Percentiles rank a stretch among this genome's conserved stretches.
phyloP scores from a whole-genome alignment of 139 green algal species.

The Tetradesmus obliquus region DNA sequence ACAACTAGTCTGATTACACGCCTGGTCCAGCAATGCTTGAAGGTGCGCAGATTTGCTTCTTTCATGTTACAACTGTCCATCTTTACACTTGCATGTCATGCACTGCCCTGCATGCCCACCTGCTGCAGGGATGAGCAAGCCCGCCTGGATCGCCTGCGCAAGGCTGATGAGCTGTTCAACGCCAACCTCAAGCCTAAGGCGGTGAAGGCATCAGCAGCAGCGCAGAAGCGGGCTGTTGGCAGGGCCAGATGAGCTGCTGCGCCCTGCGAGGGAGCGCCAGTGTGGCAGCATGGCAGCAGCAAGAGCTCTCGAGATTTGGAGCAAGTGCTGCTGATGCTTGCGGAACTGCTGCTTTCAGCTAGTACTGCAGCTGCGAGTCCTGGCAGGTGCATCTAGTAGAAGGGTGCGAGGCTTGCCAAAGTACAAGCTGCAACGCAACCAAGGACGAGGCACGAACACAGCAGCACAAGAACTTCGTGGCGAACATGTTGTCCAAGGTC shows the following conservation, averaged over 20 bases:
- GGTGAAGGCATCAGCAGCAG: background rate
- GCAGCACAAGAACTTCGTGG: background rate
- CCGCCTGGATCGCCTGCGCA: background rate
- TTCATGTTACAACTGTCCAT: background rate
- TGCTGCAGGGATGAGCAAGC: conserved; percentile 26
- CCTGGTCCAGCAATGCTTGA: too few species aligned
- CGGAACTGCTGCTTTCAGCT: too few species aligned
- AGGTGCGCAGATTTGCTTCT: background rate
- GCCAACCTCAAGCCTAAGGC: conserved; percentile 20
- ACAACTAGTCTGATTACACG: too few species aligned
- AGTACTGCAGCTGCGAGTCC: too few species aligned
- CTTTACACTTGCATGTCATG: background rate
- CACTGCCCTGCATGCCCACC: background rate
- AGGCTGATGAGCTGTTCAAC: conserved; percentile 38
- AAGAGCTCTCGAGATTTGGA: background rate
- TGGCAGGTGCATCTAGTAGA: too few species aligned
- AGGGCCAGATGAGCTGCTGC: background rate
- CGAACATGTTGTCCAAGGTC: background rate
- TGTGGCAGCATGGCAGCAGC: background rate
- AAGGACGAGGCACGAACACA: background rate
- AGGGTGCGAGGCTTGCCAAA: too few species aligned
- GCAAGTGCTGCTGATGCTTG: too few species aligned
- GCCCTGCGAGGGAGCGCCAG: background rate
- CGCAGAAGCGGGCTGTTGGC: background rate
- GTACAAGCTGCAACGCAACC: background rate